Conservation (phyloP, 345 rosid species). For the Pistacia integerrima region DNA sequence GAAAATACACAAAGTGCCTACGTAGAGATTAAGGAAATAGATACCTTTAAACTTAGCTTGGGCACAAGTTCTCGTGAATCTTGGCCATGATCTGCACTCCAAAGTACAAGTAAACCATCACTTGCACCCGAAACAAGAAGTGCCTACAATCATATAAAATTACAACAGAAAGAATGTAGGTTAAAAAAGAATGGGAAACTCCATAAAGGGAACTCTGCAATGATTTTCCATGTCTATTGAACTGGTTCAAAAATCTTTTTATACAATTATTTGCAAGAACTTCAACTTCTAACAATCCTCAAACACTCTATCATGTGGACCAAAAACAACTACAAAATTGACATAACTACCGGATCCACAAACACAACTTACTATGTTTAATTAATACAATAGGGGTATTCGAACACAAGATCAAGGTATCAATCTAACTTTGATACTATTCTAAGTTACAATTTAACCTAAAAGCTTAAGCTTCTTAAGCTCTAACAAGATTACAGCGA, state of each 20-base stretch:
- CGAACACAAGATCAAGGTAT: too few relatives aligned
- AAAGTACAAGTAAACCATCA: conserved; percentile 91
- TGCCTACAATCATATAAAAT: conserved; percentile 53
- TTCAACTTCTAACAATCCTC: not conserved
- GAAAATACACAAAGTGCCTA: not conserved
- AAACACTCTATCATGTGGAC: not conserved
- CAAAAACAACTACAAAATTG: too few relatives aligned
- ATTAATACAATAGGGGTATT: too few relatives aligned
- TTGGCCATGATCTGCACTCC: conserved; percentile 96
- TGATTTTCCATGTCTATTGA: not conserved
- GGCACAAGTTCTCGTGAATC: conserved; percentile 99
- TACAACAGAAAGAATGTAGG: conserved; percentile 5
- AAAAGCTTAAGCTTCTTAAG: too few relatives aligned
- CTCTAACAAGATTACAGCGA: too few relatives aligned
- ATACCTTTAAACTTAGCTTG: conserved; percentile 91
- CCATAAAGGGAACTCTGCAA: not conserved
- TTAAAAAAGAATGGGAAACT: not conserved
- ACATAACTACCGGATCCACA: too few relatives aligned
- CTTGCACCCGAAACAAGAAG: conserved; percentile 97
- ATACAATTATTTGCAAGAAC: not conserved
- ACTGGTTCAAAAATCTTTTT: not conserved
- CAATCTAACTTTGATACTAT: too few relatives aligned
- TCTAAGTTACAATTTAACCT: too few relatives aligned
- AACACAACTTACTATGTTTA: too few relatives aligned
- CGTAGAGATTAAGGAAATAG: not conserved